Conservation (phyloP, 352 stramenopile genomes). For the Globisporangium iwayamae region DNA sequence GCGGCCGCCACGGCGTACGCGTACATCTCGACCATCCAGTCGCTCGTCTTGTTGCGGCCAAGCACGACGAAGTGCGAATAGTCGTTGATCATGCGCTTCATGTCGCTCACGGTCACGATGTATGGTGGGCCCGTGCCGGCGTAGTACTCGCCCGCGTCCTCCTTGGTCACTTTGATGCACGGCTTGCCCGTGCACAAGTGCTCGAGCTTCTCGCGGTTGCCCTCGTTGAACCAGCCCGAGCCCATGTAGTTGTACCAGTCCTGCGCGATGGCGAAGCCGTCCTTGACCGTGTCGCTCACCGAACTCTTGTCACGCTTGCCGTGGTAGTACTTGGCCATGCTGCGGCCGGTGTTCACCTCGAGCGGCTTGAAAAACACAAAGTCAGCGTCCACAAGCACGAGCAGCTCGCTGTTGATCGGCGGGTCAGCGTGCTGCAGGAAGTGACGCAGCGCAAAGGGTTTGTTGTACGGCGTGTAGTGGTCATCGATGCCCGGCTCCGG, state of each 20-base stretch:
- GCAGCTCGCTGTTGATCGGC: conserved; percentile 16
- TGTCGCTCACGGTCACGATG: conserved; percentile 50
- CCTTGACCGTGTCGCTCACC: conserved; percentile 39
- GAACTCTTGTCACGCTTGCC: conserved; percentile 23
- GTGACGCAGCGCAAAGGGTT: conserved; percentile 27
- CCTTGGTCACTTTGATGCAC: conserved; percentile 28
- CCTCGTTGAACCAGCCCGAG: conserved; percentile 31
- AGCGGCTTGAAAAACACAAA: conserved; percentile 24
- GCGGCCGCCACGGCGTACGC: conserved; percentile 42
- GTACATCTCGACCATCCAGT: conserved; percentile 65
- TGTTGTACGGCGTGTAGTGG: conserved; percentile 29
- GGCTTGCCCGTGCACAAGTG: conserved; percentile 30
- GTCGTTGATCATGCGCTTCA: conserved; percentile 43
- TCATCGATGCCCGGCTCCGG: conserved; percentile 21
- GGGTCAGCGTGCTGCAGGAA: conserved; percentile 27
- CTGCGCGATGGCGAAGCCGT: conserved; percentile 43
- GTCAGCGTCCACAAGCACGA: conserved; percentile 28
- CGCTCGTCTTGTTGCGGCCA: conserved; percentile 28
- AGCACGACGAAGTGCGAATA: conserved; percentile 47
- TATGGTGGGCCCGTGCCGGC: conserved; percentile 48
- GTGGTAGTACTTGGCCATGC: conserved; percentile 38
- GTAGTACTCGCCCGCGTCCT: conserved; percentile 40
- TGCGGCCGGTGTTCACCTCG: conserved; percentile 31
- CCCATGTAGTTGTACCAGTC: conserved; percentile 45
- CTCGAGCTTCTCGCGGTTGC: conserved; percentile 25